Percentiles rank a stretch among this genome's conserved stretches.
Evolutionary conservation across 352 stramenopile genomes (phyloP).

Genomic region (Peronospora belbahrii): DNA sequence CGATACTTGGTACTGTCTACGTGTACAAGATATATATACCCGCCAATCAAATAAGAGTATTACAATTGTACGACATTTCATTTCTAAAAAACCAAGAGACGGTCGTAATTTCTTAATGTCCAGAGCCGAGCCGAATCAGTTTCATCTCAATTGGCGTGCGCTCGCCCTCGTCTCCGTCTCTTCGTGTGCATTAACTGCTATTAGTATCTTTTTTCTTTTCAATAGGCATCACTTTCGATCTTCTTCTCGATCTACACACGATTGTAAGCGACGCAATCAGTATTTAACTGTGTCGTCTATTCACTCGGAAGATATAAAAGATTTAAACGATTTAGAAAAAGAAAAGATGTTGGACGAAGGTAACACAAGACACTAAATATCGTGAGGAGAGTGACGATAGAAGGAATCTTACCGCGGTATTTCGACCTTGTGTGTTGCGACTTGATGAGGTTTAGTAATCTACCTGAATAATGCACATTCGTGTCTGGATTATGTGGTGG

Average conservation of each 20-base stretch:
- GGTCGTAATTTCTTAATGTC: slow-evolving; percentile 8
- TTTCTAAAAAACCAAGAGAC: too few relatives aligned
- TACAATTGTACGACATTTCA: too few relatives aligned
- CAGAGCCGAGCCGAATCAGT: slow-evolving; percentile 6
- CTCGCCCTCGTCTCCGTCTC: slow-evolving; percentile 45
- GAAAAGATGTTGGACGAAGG: slow-evolving; percentile 11
- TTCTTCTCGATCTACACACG: slow-evolving; percentile 4
- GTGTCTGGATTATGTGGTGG: slow-evolving; percentile 67
- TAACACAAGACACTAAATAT: not conserved
- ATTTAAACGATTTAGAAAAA: too few relatives aligned
- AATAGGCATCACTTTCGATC: slow-evolving; percentile 17
- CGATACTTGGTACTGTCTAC: too few relatives aligned
- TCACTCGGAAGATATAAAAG: too few relatives aligned
- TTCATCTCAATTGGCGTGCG: slow-evolving; percentile 37
- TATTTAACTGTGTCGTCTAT: too few relatives aligned
- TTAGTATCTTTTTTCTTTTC: slow-evolving; percentile 41
- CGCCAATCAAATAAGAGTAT: too few relatives aligned
- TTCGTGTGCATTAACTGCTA: slow-evolving; percentile 52
- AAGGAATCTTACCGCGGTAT: too few relatives aligned
- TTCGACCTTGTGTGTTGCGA: not conserved
- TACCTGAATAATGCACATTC: slow-evolving; percentile 78
- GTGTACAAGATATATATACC: too few relatives aligned
- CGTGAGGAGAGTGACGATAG: too few relatives aligned
- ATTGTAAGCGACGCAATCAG: too few relatives aligned
- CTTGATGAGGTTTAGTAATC: slow-evolving; percentile 28